Conservation (phyloP, 2,329 filamentous ascomycete species). For the Hypoxylon sp. region DNA sequence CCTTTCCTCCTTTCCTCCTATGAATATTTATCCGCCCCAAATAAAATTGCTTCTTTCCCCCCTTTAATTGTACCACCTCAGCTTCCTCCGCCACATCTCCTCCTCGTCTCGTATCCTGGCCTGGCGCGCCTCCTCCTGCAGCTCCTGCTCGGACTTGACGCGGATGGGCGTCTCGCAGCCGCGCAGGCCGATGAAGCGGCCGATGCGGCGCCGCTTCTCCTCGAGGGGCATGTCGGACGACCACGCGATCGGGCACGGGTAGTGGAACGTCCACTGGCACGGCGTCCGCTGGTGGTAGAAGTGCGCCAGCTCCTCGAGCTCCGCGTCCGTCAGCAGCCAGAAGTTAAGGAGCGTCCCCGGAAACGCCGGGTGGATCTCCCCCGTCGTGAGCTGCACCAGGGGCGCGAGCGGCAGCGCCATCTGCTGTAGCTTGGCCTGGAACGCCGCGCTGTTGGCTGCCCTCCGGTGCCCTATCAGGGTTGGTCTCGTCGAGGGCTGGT, state of each 20-base stretch:
- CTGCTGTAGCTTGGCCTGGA: slow-evolving; percentile 71
- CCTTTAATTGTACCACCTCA: slow-evolving; percentile 49
- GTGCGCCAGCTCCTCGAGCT: slow-evolving; percentile 76
- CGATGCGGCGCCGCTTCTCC: slow-evolving; percentile 79
- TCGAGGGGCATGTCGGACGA: slow-evolving; percentile 63
- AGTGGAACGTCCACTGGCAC: slow-evolving; percentile 65
- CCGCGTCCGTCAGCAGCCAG: slow-evolving; percentile 77
- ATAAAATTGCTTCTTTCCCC: neutral
- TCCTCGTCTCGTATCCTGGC: slow-evolving; percentile 55
- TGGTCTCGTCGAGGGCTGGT: slow-evolving; percentile 3
- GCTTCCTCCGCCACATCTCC: slow-evolving; percentile 62
- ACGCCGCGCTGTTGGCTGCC: slow-evolving; percentile 60
- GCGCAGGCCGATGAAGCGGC: slow-evolving; percentile 77
- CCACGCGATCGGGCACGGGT: slow-evolving; percentile 78
- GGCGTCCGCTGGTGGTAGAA: slow-evolving; percentile 79
- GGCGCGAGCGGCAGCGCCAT: slow-evolving; percentile 75
- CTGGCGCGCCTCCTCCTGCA: slow-evolving; percentile 50
- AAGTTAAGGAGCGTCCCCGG: slow-evolving; percentile 75
- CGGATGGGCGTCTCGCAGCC: slow-evolving; percentile 66
- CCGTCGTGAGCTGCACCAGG: slow-evolving; percentile 72
- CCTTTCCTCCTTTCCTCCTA: neutral
- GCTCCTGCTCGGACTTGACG: slow-evolving; percentile 58
- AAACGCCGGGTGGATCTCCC: slow-evolving; percentile 72
- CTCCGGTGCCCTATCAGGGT: slow-evolving; percentile 51
- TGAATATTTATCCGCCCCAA: neutral